These are phyloP conservation scores for Penicillium sumatraense DNA, from an alignment of 2,329 filamentous ascomycete species.

Conservation along the genomic window DNA sequence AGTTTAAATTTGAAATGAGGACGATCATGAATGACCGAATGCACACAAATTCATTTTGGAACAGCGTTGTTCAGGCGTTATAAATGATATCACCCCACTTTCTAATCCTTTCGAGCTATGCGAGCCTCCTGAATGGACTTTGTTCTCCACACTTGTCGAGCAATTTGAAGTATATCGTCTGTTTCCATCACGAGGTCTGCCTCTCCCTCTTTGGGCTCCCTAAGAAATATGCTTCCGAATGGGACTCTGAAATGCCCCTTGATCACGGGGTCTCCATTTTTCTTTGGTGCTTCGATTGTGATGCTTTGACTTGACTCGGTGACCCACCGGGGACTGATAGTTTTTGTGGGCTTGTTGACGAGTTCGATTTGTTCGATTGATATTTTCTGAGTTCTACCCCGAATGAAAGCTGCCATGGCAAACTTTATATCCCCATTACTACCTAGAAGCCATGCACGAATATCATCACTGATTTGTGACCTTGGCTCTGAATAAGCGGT, in stretches of 20 bases:
- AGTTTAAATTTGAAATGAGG: too few relatives aligned
- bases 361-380: neutral
- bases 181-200: neutral
- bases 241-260: neutral
- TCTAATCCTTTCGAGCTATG: too few relatives aligned
- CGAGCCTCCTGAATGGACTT: neutral
- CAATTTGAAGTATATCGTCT: neutral
- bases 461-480: neutral
- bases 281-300: neutral
- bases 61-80: too few relatives aligned
- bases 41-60: too few relatives aligned
- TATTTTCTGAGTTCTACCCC: neutral
- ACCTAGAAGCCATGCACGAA: neutral
- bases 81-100: too few relatives aligned
- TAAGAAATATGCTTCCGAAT: neutral
- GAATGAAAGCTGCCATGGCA: neutral
- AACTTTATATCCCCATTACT: neutral
- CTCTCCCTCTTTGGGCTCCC: neutral
- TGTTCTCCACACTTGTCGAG: neutral
- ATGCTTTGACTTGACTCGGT: neutral
- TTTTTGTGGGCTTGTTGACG: neutral
- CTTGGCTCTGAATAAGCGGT: neutral
- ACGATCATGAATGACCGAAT: too few relatives aligned
- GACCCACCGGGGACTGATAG: neutral
- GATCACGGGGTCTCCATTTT: neutral